Percentiles rank a stretch among this genome's conserved stretches.
These are phyloP conservation scores for Aureobasidium namibiae DNA, from an alignment of 2,329 filamentous ascomycete species.

Conservation along the genomic window DNA sequence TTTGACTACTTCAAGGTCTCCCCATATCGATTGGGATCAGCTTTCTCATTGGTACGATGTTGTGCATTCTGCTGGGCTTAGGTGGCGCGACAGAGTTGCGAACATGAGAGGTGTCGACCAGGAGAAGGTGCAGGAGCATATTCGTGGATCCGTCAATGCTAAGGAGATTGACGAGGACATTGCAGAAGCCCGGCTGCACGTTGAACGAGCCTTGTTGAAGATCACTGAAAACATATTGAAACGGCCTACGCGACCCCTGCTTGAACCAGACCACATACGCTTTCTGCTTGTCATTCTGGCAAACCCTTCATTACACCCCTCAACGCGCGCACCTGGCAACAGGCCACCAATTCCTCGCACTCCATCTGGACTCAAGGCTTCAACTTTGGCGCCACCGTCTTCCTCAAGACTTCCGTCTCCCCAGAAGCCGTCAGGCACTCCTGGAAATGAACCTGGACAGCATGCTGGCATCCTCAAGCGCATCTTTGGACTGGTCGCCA, in stretches of 20 bases:
- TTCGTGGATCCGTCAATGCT: slow-evolving; percentile 38
- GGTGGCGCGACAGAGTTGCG: slow-evolving; percentile 56
- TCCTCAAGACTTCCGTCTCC: slow-evolving; percentile 11
- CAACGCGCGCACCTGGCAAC: slow-evolving; percentile 14
- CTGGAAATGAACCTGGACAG: slow-evolving; percentile 47
- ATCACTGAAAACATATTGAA: slow-evolving; percentile 72
- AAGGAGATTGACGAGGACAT: slow-evolving; percentile 45
- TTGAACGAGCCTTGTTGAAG: slow-evolving; percentile 64
- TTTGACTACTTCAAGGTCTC: slow-evolving; percentile 51
- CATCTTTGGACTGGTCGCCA: slow-evolving; percentile 70
- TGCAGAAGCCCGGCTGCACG: slow-evolving; percentile 57
- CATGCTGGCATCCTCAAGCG: slow-evolving; percentile 82
- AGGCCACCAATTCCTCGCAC: neutral
- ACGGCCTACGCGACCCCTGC: slow-evolving; percentile 63
- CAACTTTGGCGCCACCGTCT: slow-evolving; percentile 1
- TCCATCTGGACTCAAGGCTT: neutral
- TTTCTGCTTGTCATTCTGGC: slow-evolving; percentile 71
- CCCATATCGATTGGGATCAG: slow-evolving; percentile 67
- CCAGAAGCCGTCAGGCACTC: slow-evolving; percentile 19
- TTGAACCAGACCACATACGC: slow-evolving; percentile 60
- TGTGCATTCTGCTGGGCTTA: slow-evolving; percentile 58
- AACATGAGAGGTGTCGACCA: slow-evolving; percentile 19
- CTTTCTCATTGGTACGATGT: slow-evolving; percentile 66
- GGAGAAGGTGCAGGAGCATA: slow-evolving; percentile 28
- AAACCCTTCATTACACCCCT: slow-evolving; percentile 65